Conservation (phyloP, 306 rosid genomes). For the Elaeagnus macrophylla region DNA sequence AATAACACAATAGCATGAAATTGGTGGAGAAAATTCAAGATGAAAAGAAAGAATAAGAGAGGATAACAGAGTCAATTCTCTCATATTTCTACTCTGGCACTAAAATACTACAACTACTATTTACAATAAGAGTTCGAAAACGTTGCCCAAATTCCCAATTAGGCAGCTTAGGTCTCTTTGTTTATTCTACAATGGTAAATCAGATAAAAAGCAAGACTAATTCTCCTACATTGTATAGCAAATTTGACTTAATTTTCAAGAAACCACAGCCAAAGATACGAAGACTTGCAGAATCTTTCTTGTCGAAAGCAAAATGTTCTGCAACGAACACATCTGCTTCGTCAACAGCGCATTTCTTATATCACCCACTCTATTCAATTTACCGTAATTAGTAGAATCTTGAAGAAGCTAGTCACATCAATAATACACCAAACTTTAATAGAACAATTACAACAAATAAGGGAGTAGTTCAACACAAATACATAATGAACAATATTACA, state of each 20-base stretch:
- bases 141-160: slow-evolving; percentile 8
- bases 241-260: no score
- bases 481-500: background rate
- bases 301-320: slow-evolving; percentile 45
- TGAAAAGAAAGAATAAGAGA: slow-evolving; percentile 5
- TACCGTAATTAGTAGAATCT: slow-evolving; percentile 40
- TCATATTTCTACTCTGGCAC: no score
- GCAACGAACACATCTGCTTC: slow-evolving; percentile 67
- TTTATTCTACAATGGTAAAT: no score
- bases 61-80: no score
- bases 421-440: slow-evolving; percentile 6
- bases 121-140: no score
- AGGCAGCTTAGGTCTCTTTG: background rate
- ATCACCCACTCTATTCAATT: slow-evolving; percentile 31
- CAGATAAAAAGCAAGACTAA: no score
- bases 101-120: no score
- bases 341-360: slow-evolving; percentile 38
- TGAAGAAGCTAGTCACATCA: slow-evolving; percentile 54
- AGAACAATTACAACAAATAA: background rate
- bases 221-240: no score
- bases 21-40: slow-evolving; percentile 8
- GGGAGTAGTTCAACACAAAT: background rate
- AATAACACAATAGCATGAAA: slow-evolving; percentile 47
- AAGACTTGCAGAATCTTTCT: slow-evolving; percentile 42
- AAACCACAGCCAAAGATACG: no score